Conservation (phyloP, 2,329 filamentous ascomycete species). For the Graphilbum ipis-grandicollis region DNA sequence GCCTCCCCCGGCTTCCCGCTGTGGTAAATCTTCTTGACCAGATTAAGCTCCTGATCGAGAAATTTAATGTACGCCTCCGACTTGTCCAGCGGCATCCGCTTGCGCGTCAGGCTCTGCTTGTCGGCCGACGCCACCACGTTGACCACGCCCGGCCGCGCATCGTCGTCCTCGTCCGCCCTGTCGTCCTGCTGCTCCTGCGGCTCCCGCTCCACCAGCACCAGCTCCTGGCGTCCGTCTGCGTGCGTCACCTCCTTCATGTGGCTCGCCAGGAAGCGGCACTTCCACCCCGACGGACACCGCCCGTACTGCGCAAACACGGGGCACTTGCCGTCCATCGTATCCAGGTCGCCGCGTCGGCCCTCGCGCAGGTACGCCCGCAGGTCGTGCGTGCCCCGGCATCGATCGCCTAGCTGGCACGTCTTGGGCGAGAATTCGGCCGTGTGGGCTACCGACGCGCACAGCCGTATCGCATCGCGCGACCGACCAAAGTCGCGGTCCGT, state of each 20-base stretch:
- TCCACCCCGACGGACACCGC: slow-evolving; percentile 74
- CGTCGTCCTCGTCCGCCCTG: slow-evolving; percentile 19
- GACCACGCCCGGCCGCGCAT: slow-evolving; percentile 47
- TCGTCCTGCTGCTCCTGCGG: slow-evolving; percentile 8
- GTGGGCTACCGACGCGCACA: slow-evolving; percentile 60
- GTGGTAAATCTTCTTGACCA: slow-evolving; percentile 29
- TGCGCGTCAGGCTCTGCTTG: slow-evolving; percentile 61
- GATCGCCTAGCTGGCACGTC: slow-evolving; percentile 60
- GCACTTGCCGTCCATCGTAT: slow-evolving; percentile 60
- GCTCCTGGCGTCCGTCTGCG: slow-evolving; percentile 67
- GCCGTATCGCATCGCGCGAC: slow-evolving; percentile 57
- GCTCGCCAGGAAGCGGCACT: slow-evolving; percentile 76
- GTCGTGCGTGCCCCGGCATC: slow-evolving; percentile 70
- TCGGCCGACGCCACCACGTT: slow-evolving; percentile 54
- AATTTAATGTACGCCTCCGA: slow-evolving; percentile 63
- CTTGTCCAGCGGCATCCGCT: slow-evolving; percentile 50
- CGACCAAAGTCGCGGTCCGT: slow-evolving; percentile 65
- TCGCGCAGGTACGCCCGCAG: slow-evolving; percentile 70
- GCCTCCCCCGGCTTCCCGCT: slow-evolving; percentile 10
- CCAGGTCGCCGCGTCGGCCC: slow-evolving; percentile 64
- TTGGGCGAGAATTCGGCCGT: slow-evolving; percentile 67
- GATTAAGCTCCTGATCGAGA: slow-evolving; percentile 48
- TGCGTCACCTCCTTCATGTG: slow-evolving; percentile 69
- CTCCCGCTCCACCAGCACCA: slow-evolving; percentile 48
- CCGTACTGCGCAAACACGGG: slow-evolving; percentile 66